Base-by-base conservation (phyloP, 495 filamentous ascomycete species). In the Copromyces sp. region DNA sequence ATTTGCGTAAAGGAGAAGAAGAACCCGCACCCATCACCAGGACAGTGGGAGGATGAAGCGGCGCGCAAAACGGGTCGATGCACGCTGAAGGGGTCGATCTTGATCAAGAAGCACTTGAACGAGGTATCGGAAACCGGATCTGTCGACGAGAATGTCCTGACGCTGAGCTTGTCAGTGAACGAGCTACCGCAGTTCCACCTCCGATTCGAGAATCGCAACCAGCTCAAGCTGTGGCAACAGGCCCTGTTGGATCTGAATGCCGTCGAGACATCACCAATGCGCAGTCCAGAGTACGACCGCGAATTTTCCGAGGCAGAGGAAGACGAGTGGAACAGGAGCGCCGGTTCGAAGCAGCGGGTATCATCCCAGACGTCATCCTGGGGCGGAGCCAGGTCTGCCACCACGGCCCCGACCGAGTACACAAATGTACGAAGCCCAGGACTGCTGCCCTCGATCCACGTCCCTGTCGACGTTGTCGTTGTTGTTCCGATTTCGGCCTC, bases 1-100 rank as follows among this genome's bases (percentile, higher is more conserved):
- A 99, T 99, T 75, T 99, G 95, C 80, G 94, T 98, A 73, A 99
- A 98, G 82, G 95, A 98, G 78, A 98, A 97, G 87, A 96, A 94
- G 81, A 81, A 85, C 37, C 74, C 84, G 4, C 85, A 87, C 8
- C 80, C 69, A 41, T 47, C 71, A 44, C 80, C 74, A 59, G 81
- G 83, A 72, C 86, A 90, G 75, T 92, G 89, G 89, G 88, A 89
- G 39, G 87, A 89, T 44, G 87, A 88, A 37, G 84, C 86, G 39
- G 88, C 89, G 17, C 85, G 85, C 5, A 95, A 92, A 80, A 80
- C 86, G 8, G 90, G 87, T 4, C 89, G 93, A 70, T 97, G 90
- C 82, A 97, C 94, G 8, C 84, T 99, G 41, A 99, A 99, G 82
- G 95, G 95, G 9, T 98, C 96, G 3, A 99, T 99, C 71, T 85